Percentiles rank a stretch among this genome's conserved stretches.
Evolutionary conservation across 495 filamentous ascomycete genomes (phyloP).

Genomic region (Penicillium turbatum): DNA sequence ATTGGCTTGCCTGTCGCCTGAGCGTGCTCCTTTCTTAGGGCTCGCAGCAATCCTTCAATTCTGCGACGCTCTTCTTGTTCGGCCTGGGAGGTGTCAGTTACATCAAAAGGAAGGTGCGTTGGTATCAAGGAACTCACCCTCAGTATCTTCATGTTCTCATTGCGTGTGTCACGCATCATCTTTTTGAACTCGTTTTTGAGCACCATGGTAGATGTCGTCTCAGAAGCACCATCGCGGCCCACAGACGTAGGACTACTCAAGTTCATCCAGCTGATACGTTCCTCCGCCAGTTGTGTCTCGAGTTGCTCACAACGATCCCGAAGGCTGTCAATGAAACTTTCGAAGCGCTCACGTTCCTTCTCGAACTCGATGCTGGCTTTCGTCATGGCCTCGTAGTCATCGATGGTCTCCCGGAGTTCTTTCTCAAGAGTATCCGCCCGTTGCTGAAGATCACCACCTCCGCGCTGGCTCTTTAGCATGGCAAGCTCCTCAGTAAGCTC

Average conservation of each 20-base stretch:
- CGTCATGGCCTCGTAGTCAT: slow-evolving; percentile 84
- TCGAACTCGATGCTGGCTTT: slow-evolving; percentile 82
- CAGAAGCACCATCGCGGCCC: slow-evolving; percentile 44
- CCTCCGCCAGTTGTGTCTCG: slow-evolving; percentile 65
- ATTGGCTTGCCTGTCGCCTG: slow-evolving; percentile 47
- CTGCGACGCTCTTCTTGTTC: slow-evolving; percentile 70
- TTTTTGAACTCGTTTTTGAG: slow-evolving; percentile 82
- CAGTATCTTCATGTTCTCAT: slow-evolving; percentile 63
- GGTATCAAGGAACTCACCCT: slow-evolving; percentile 49
- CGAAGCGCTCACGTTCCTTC: slow-evolving; percentile 74
- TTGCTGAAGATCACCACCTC: slow-evolving; percentile 49
- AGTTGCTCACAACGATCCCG: slow-evolving; percentile 65
- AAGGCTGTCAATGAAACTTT: slow-evolving; percentile 64
- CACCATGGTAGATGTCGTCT: slow-evolving; percentile 66
- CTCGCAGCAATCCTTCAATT: slow-evolving; percentile 56
- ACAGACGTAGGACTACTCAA: slow-evolving; percentile 50
- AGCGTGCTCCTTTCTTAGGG: slow-evolving; percentile 51
- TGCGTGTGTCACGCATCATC: slow-evolving; percentile 81
- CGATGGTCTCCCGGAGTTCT: slow-evolving; percentile 76
- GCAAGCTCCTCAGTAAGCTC: slow-evolving; percentile 58
- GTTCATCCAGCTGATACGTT: slow-evolving; percentile 67
- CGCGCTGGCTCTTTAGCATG: slow-evolving; percentile 42
- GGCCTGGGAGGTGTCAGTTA: slow-evolving; percentile 42
- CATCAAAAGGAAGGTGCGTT: not conserved
- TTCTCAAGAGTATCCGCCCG: slow-evolving; percentile 61